Percentiles rank a stretch among this genome's conserved stretches.
phyloP scores from a whole-genome alignment of 345 rosid genomes.

The Aurinia saxatilis region DNA sequence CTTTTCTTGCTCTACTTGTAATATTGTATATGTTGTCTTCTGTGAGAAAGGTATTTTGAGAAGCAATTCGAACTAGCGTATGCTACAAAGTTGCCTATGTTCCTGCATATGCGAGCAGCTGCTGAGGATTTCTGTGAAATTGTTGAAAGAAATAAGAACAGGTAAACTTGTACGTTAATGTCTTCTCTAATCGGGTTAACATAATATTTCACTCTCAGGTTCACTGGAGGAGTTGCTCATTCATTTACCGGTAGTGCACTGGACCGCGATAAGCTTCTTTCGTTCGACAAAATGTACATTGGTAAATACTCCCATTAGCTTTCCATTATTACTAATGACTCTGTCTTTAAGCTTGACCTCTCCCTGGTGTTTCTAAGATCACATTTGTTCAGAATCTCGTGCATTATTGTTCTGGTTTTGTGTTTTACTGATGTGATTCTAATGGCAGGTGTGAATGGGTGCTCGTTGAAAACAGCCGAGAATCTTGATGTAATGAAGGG shows the following conservation, averaged over 20 bases:
- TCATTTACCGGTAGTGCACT: constrained; percentile 80
- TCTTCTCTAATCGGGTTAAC: not conserved
- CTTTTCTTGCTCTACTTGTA: not conserved
- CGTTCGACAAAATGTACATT: constrained; percentile 62
- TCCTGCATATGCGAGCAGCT: constrained; percentile 96
- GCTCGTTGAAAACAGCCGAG: constrained; percentile 80
- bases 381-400: not conserved
- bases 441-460: constrained; percentile 74
- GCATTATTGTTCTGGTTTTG: not conserved
- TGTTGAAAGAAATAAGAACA: constrained; percentile 54
- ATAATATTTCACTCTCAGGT: constrained; percentile 32
- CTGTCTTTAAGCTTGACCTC: not conserved
- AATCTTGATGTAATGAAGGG: constrained; percentile 71
- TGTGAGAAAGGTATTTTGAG: constrained; percentile 63
- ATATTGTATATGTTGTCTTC: not conserved
- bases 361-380: not conserved
- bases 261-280: constrained; percentile 72
- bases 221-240: constrained; percentile 79
- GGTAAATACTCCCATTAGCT: constrained; percentile 35
- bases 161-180: constrained; percentile 35
- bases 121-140: constrained; percentile 83
- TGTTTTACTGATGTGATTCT: constrained; percentile 7
- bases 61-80: constrained; percentile 92
- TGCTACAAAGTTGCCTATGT: constrained; percentile 90
- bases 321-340: constrained; percentile 33